phyloP scores from a whole-genome alignment of 179 eudicot species.

The Monotropa hypopitys region DNA sequence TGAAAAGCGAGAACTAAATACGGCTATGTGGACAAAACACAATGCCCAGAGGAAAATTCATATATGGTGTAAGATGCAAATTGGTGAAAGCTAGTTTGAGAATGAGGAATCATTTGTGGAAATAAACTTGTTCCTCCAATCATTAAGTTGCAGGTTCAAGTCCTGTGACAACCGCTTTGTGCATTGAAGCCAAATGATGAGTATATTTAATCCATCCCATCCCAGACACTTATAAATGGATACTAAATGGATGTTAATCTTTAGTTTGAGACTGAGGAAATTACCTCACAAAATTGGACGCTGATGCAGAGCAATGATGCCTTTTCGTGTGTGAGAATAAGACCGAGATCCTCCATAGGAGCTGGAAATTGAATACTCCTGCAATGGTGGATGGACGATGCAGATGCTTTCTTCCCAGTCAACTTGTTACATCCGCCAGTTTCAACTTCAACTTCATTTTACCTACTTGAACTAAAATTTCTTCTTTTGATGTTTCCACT shows the following conservation, averaged over 20 bases:
- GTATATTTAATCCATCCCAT: too few species aligned
- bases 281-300: not conserved
- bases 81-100: not conserved
- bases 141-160: too few species aligned
- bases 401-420: conserved; percentile 10
- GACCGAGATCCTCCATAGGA: not conserved
- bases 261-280: not conserved
- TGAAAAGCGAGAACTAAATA: not conserved
- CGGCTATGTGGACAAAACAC: not conserved
- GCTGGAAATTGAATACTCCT: not conserved
- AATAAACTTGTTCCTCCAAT: too few species aligned
- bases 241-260: too few species aligned
- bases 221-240: too few species aligned
- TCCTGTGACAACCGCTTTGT: too few species aligned
- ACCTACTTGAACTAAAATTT: conserved; percentile 76
- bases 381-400: not conserved
- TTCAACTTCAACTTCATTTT: conserved; percentile 67
- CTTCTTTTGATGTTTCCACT: conserved; percentile 63
- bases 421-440: conserved; percentile 38
- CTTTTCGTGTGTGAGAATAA: not conserved
- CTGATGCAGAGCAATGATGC: not conserved
- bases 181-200: too few species aligned
- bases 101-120: too few species aligned
- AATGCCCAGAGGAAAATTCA: not conserved
- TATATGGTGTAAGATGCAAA: not conserved